Conservation (phyloP, 352 stramenopile genomes). For the Pythium vanterpoolii region DNA sequence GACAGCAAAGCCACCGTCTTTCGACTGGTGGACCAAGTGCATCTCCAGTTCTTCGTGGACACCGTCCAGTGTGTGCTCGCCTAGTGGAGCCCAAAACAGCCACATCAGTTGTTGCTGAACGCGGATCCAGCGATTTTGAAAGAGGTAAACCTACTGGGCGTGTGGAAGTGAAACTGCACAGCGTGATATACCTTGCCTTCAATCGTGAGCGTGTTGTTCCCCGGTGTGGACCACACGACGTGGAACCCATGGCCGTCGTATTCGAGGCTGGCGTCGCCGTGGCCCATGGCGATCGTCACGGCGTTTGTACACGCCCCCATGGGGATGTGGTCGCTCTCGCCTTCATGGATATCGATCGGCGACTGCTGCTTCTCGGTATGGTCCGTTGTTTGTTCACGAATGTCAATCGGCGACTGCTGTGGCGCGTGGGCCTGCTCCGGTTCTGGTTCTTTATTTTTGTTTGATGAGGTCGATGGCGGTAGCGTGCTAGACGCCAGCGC, state of each 20-base stretch:
- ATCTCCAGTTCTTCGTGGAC: conserved; percentile 52
- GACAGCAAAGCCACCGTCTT: conserved; percentile 51
- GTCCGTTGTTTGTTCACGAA: background rate
- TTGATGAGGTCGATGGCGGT: too few species aligned
- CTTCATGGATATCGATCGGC: conserved; percentile 16
- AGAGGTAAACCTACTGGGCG: conserved; percentile 43
- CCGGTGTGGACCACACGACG: background rate
- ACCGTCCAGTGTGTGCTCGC: conserved; percentile 68
- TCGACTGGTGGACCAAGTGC: conserved; percentile 62
- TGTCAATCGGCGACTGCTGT: background rate
- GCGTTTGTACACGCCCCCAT: background rate
- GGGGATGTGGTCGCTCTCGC: background rate
- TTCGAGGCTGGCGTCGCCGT: conserved; percentile 6
- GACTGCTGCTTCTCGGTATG: conserved; percentile 9
- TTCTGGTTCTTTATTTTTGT: background rate
- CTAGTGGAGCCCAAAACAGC: conserved; percentile 13
- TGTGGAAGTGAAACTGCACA: conserved; percentile 45
- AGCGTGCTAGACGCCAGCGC: too few species aligned
- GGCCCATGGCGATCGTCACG: background rate
- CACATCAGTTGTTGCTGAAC: background rate
- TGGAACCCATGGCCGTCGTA: conserved; percentile 11
- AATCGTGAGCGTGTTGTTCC: conserved; percentile 22
- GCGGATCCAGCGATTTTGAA: too few species aligned
- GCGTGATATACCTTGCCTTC: conserved; percentile 24
- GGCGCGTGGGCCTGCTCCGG: too few species aligned